Evolutionary conservation across 495 filamentous ascomycete genomes (phyloP).

Genomic region (Lepraria neglecta): DNA sequence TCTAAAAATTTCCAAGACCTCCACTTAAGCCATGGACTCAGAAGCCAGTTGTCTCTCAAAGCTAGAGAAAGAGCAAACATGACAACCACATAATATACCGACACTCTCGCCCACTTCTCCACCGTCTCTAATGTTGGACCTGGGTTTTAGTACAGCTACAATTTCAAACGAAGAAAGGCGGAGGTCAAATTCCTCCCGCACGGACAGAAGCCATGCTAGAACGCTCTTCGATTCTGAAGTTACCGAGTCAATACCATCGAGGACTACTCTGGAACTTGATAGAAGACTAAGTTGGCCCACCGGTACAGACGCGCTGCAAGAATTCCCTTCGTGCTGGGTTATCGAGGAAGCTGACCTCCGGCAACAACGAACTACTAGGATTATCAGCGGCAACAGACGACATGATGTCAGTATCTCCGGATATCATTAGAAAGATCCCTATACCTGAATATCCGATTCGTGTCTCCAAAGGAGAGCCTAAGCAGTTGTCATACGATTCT

Average conservation of each 20-base stretch:
- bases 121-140: not conserved
- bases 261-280: not conserved
- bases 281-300: not conserved
- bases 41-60: no score
- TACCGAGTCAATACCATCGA: not conserved
- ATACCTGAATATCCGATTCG: constrained; percentile 9
- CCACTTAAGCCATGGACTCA: no score
- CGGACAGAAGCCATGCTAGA: not conserved
- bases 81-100: no score
- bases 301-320: not conserved
- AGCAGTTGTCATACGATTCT: not conserved
- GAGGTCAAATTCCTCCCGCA: not conserved
- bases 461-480: not conserved
- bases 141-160: not conserved
- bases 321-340: not conserved
- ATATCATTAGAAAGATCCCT: not conserved
- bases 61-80: no score
- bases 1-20: no score
- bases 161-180: not conserved
- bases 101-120: not conserved
- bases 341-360: not conserved
- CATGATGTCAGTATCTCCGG: not conserved
- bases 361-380: no score
- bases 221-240: not conserved
- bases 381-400: not conserved